A percentile compares a stretch with the other conserved stretches of the same genome.
phyloP scores from a whole-genome alignment of 257 asterid genomes.

The Catharanthus roseus region DNA sequence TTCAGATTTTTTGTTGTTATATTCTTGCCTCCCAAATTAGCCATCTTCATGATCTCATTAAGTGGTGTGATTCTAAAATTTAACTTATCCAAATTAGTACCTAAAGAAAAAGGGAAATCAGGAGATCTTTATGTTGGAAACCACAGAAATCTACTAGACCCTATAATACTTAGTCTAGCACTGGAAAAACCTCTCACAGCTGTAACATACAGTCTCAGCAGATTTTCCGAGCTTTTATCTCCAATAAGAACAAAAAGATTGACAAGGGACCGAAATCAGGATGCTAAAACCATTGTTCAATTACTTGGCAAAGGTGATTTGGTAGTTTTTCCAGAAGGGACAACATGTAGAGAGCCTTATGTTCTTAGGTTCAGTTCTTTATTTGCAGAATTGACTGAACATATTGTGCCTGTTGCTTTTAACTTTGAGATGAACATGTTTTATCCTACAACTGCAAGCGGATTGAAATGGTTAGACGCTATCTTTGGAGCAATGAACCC shows the following conservation, averaged over 20 bases:
- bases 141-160: slow-evolving; percentile 80
- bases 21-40: slow-evolving; percentile 46
- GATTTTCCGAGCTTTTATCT: slow-evolving; percentile 69
- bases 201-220: slow-evolving; percentile 84
- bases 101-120: slow-evolving; percentile 10
- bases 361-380: slow-evolving; percentile 27
- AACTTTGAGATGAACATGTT: slow-evolving; percentile 59
- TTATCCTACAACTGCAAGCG: slow-evolving; percentile 89
- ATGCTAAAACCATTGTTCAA: slow-evolving; percentile 53
- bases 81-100: neutral
- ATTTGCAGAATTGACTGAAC: too few relatives aligned
- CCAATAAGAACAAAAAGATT: slow-evolving; percentile 67
- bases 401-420: too few relatives aligned
- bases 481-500: slow-evolving; percentile 85
- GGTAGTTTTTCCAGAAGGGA: slow-evolving; percentile 93
- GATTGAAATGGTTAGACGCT: slow-evolving; percentile 84
- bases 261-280: slow-evolving; percentile 52
- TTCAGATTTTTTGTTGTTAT: slow-evolving; percentile 52
- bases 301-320: slow-evolving; percentile 63
- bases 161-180: slow-evolving; percentile 61
- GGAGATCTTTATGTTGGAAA: slow-evolving; percentile 77
- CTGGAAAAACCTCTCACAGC: slow-evolving; percentile 59
- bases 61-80: slow-evolving; percentile 40
- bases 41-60: slow-evolving; percentile 30
- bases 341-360: slow-evolving; percentile 93